Evolutionary conservation across 2,329 filamentous ascomycete genomes (phyloP).

Genomic region (Neofusicoccum kwambonambiense): DNA sequence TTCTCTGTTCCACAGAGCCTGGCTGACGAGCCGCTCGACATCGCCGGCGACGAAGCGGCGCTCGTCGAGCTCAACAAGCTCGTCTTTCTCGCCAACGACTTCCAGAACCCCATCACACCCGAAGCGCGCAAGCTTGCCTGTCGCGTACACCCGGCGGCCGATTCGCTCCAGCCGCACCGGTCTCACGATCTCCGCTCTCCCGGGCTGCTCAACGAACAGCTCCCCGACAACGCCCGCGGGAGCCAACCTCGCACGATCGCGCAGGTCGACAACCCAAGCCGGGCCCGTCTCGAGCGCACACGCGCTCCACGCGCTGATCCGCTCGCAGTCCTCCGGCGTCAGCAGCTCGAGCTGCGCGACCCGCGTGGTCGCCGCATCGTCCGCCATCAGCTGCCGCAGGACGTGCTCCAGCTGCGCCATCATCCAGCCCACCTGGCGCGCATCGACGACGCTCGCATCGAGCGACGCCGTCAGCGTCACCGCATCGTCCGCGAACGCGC

Average conservation of each 20-base stretch:
- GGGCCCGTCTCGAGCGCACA: not conserved
- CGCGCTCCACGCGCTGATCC: slow-evolving; percentile 36
- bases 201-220: slow-evolving; percentile 42
- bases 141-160: slow-evolving; percentile 31
- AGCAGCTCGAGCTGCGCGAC: slow-evolving; percentile 40
- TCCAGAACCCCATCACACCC: slow-evolving; percentile 35
- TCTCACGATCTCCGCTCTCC: slow-evolving; percentile 28
- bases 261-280: slow-evolving; percentile 31
- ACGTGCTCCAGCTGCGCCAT: slow-evolving; percentile 54
- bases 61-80: slow-evolving; percentile 18
- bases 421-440: slow-evolving; percentile 51
- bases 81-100: slow-evolving; percentile 22
- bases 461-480: slow-evolving; percentile 64
- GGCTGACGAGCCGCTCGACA: slow-evolving; percentile 31
- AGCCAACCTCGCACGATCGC: slow-evolving; percentile 35
- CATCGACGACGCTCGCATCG: slow-evolving; percentile 58
- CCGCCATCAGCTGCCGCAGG: slow-evolving; percentile 45
- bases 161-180: slow-evolving; percentile 38
- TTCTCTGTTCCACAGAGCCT: not conserved
- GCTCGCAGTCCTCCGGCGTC: slow-evolving; percentile 36
- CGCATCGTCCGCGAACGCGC: slow-evolving; percentile 52
- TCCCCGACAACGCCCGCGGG: slow-evolving; percentile 43
- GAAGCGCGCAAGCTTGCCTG: slow-evolving; percentile 37
- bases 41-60: slow-evolving; percentile 24
- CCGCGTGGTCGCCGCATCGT: not conserved